These are phyloP conservation scores for Plectosphaerella plurivora DNA, from an alignment of 2,329 filamentous ascomycete genomes.

Conservation along the genomic window DNA sequence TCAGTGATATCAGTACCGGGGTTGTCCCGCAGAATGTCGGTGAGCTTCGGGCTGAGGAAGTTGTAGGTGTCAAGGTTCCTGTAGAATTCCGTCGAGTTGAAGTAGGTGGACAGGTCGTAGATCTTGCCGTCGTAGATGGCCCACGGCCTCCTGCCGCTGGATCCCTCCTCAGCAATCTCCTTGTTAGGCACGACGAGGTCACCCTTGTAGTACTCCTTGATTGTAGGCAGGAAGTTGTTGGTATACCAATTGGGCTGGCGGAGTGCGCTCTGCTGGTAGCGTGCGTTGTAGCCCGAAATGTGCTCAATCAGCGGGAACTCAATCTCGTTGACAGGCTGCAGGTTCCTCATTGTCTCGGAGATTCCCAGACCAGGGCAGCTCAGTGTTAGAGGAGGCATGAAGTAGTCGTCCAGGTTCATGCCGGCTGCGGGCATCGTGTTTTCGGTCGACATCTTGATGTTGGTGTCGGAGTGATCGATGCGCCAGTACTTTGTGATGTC, in stretches of 20 bases:
- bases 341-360: slow-evolving; percentile 41
- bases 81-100: slow-evolving; percentile 63
- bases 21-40: slow-evolving; percentile 66
- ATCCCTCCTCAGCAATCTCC: slow-evolving; percentile 60
- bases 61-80: slow-evolving; percentile 41
- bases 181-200: slow-evolving; percentile 67
- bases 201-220: slow-evolving; percentile 84
- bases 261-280: slow-evolving; percentile 54
- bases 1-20: slow-evolving; percentile 75
- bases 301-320: slow-evolving; percentile 57
- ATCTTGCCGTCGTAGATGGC: slow-evolving; percentile 70
- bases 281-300: slow-evolving; percentile 59
- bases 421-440: slow-evolving; percentile 78
- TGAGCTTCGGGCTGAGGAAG: slow-evolving; percentile 69
- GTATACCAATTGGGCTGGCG: slow-evolving; percentile 71
- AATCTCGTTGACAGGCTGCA: slow-evolving; percentile 54
- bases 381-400: slow-evolving; percentile 69
- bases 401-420: slow-evolving; percentile 77
- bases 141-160: slow-evolving; percentile 68
- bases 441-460: slow-evolving; percentile 52
- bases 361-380: slow-evolving; percentile 72
- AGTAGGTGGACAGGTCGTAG: slow-evolving; percentile 92
- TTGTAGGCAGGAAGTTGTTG: slow-evolving; percentile 67
- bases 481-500: slow-evolving; percentile 89
- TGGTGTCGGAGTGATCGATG: slow-evolving; percentile 73